Evolutionary conservation across 768 basidiomycete genomes (phyloP), one percentile per base, ranked within the genome.

Genomic region (Phylloporus sp.): DNA sequence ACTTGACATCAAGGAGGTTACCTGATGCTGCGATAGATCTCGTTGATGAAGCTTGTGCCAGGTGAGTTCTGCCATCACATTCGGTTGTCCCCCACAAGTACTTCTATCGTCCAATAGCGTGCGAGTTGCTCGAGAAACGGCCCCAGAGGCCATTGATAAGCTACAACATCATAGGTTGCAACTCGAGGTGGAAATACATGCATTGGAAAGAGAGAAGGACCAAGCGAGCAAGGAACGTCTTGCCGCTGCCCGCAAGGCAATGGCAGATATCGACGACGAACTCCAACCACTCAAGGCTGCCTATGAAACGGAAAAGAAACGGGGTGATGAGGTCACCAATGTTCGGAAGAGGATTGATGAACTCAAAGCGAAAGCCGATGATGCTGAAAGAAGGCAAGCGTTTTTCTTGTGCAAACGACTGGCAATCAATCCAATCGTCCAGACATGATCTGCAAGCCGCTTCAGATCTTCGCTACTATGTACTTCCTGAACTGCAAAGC

Each of bases 121-220:
- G 23, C 87, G 93, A 48, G 91, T 97, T 21, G 90, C 90, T 22
- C 83, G 91, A 34, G 95, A 99, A 71, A 97, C 93, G 0, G 81
- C 88, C 49, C 95, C 95, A 0, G 95, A 98, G 68, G 86, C 78
- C 4, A 88, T 98, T 58, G 95, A 98, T 69, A 84, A 84, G 54
- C 75, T 97, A 15, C 90, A 95, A 61, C 82, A 93, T 17, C 77
- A 76, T 42, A 92, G 89, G 65, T 78, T 97, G 26, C 90, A 95
- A 61, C 77, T 98, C 23, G 89, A 97, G 60, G 84, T 98, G 17
- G 95, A 96, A 62, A 87, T 96, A 18, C 93, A 96, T 62, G 95
- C 95, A 9, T 71, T 97, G 42, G 89, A 93, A 62, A 80, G 92
- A 38, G 93, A 96, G 65, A 94, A 91, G 65, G 93, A 96, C 49